phyloP scores from a whole-genome alignment of 176 grass and related monocot genomes.

The Triticum timopheevii region DNA sequence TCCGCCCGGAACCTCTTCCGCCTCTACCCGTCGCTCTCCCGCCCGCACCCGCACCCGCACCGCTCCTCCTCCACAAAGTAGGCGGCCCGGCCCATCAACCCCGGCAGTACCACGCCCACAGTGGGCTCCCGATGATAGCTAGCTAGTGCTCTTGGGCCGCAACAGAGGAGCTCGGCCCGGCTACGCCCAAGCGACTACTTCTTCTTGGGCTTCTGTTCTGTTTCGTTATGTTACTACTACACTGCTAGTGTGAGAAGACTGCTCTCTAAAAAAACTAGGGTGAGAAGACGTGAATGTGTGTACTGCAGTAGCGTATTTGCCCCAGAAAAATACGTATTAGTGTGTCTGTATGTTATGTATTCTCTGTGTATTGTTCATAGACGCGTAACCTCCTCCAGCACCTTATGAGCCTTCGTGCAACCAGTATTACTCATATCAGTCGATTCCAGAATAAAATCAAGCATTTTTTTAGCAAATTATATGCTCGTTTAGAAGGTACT shows the following conservation, averaged over 20 bases:
- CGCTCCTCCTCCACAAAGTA: background rate
- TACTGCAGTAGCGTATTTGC: too few species aligned
- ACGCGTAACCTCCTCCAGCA: too few species aligned
- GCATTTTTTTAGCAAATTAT: too few species aligned
- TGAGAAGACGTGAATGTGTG: background rate
- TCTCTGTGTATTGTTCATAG: background rate
- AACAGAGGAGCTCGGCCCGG: background rate
- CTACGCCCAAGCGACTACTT: background rate
- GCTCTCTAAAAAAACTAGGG: too few species aligned
- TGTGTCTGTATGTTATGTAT: background rate
- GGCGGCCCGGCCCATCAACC: background rate
- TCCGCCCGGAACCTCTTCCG: constrained; percentile 81
- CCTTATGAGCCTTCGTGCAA: too few species aligned
- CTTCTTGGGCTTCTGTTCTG: background rate
- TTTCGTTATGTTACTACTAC: background rate
- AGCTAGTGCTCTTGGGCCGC: too few species aligned
- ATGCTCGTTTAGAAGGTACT: too few species aligned
- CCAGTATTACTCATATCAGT: too few species aligned
- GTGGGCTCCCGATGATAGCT: background rate
- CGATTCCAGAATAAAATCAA: too few species aligned
- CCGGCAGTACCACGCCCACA: background rate
- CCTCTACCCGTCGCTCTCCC: constrained; percentile 38
- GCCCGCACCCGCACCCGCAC: too few species aligned
- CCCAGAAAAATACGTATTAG: too few species aligned
- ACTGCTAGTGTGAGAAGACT: background rate